These are phyloP conservation scores for Pseudonitzschia pungens DNA, from an alignment of 108 stramenopile genomes.

Conservation along the genomic window DNA sequence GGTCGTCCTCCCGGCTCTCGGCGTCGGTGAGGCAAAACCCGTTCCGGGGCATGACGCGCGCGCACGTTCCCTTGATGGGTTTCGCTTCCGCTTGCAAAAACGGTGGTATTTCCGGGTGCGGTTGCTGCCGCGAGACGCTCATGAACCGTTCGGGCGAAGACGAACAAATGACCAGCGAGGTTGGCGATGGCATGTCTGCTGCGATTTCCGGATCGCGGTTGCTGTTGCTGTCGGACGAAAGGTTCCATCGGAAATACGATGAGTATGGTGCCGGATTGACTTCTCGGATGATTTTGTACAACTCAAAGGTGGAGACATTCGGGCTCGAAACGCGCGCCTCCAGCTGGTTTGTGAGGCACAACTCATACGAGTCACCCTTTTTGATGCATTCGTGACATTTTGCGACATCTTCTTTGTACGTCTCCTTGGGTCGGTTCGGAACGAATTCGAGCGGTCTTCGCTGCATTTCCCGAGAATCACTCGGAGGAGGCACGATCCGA, in stretches of 20 bases:
- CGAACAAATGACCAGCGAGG: slow-evolving; percentile 81
- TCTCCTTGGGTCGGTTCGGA: slow-evolving; percentile 57
- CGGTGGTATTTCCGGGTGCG: slow-evolving; percentile 9
- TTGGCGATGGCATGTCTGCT: slow-evolving; percentile 4
- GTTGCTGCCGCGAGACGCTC: slow-evolving; percentile 49
- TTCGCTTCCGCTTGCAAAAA: slow-evolving; percentile 85
- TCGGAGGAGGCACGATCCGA: neutral
- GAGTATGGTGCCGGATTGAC: slow-evolving; percentile 94
- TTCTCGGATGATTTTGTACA: slow-evolving; percentile 74
- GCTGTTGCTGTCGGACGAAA: neutral
- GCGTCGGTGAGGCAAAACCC: slow-evolving; percentile 42
- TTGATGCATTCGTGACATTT: slow-evolving; percentile 78
- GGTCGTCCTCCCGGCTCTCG: slow-evolving; percentile 47
- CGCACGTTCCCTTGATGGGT: slow-evolving; percentile 95
- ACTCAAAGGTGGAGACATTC: slow-evolving; percentile 44
- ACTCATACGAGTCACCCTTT: slow-evolving; percentile 89
- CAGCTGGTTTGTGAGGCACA: slow-evolving; percentile 91
- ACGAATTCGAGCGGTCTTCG: slow-evolving; percentile 34
- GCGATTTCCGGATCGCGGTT: neutral
- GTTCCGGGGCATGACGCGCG: slow-evolving; percentile 42
- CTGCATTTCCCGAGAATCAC: neutral
- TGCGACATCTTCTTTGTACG: slow-evolving; percentile 60
- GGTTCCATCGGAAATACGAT: slow-evolving; percentile 67
- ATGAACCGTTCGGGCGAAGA: slow-evolving; percentile 95
- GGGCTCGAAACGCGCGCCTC: slow-evolving; percentile 35